Conservation (phyloP, 1,284 basidiomycete genomes). For the Microbotryum scabiosae region DNA sequence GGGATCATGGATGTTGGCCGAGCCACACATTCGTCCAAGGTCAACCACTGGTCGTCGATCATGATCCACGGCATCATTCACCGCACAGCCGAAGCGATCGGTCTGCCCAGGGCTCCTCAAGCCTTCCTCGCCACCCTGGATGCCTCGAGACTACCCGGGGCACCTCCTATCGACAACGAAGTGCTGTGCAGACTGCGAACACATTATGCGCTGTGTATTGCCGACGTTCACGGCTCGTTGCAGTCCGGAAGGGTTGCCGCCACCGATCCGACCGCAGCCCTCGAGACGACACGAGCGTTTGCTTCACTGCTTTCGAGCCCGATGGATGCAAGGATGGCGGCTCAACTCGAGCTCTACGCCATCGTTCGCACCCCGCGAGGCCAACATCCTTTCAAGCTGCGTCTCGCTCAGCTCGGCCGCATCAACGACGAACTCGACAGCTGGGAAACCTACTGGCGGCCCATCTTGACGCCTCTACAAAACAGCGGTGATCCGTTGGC, state of each 20-base stretch:
- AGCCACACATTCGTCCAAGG: conserved; percentile 17
- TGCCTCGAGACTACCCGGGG: background rate
- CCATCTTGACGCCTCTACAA: conserved; percentile 17
- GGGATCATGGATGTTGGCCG: background rate
- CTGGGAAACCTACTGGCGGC: conserved; percentile 21
- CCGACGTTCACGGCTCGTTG: conserved; percentile 20
- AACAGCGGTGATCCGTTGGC: conserved; percentile 19
- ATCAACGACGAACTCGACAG: conserved; percentile 23
- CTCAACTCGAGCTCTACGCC: conserved; percentile 21
- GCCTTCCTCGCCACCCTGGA: conserved; percentile 10
- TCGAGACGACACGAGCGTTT: conserved; percentile 11
- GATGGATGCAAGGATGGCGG: conserved; percentile 20
- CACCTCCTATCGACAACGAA: conserved; percentile 8
- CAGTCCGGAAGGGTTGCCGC: conserved; percentile 16
- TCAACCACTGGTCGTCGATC: conserved; percentile 23
- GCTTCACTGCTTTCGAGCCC: conserved; percentile 10
- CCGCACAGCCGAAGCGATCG: conserved; percentile 16
- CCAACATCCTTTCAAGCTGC: conserved; percentile 10
- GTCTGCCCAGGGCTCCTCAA: conserved; percentile 9
- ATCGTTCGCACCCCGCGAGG: conserved; percentile 13
- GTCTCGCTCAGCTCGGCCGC: conserved; percentile 18
- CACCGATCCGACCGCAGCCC: conserved; percentile 18
- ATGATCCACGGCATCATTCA: conserved; percentile 25
- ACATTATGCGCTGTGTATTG: conserved; percentile 7
- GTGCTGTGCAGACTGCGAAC: conserved; percentile 4